Conservation (phyloP, 2,329 filamentous ascomycete species). For the Blastomyces silverae region DNA sequence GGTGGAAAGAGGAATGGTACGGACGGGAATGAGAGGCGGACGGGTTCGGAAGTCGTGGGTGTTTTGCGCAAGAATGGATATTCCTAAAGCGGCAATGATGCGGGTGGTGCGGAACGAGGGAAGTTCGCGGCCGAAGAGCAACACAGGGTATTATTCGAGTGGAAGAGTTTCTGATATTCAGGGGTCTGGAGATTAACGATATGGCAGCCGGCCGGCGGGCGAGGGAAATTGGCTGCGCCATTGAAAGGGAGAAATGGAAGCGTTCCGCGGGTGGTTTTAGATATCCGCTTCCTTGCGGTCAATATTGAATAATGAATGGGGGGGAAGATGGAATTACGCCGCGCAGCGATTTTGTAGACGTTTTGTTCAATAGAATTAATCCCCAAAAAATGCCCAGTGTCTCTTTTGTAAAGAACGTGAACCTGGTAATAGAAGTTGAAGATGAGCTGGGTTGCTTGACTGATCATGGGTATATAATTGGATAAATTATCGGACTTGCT, state of each 20-base stretch:
- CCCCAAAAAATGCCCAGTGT: background rate
- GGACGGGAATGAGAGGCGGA: conserved; percentile 28
- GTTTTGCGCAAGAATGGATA: background rate
- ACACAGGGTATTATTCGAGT: background rate
- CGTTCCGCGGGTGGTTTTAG: background rate
- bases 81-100: background rate
- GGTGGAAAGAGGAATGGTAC: conserved; percentile 72
- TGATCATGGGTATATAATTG: too few species aligned
- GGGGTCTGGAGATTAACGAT: conserved; percentile 4
- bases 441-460: background rate
- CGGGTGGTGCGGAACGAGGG: background rate
- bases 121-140: background rate
- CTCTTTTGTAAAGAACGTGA: background rate
- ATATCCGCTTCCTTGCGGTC: background rate
- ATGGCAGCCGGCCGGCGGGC: background rate
- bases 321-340: background rate
- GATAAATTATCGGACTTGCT: too few species aligned
- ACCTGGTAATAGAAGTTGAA: background rate
- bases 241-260: background rate
- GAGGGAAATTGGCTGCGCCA: conserved; percentile 3
- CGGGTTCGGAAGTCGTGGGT: conserved; percentile 11
- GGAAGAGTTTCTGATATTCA: background rate
- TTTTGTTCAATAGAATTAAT: background rate
- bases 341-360: background rate
- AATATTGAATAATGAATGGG: background rate